phyloP scores from a whole-genome alignment of 2,329 filamentous ascomycete genomes.

The Mariannaea elegans region DNA sequence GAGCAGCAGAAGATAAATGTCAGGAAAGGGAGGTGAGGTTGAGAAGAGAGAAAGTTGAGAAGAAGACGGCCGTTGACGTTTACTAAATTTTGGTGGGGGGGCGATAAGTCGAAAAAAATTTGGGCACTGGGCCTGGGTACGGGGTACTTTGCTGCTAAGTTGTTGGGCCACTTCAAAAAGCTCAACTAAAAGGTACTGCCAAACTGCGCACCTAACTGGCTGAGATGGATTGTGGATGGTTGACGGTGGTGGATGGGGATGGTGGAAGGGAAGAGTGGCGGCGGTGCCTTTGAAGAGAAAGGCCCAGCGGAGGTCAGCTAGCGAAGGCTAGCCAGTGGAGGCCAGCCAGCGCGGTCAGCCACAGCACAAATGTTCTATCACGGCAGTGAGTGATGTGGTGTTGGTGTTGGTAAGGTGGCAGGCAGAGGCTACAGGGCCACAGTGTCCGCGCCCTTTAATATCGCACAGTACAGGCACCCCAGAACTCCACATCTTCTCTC shows the following conservation, averaged over 20 bases:
- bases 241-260: constrained; percentile 22
- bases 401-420: not conserved
- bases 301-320: constrained; percentile 1
- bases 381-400: not conserved
- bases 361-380: not conserved
- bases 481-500: constrained; percentile 4
- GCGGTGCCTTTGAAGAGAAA: constrained; percentile 2
- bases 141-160: constrained; percentile 35
- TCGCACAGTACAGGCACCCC: constrained; percentile 7
- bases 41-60: constrained; percentile 47
- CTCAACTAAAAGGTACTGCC: constrained; percentile 31
- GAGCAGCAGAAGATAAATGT: constrained; percentile 42
- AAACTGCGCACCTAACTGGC: constrained; percentile 4
- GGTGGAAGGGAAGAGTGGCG: constrained; percentile 13
- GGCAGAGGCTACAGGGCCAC: constrained; percentile 6
- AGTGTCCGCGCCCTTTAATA: not conserved
- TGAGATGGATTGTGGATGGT: not conserved
- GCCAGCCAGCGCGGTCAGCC: not conserved
- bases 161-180: constrained; percentile 44
- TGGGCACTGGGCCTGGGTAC: constrained; percentile 42
- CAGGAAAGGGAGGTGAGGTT: constrained; percentile 40
- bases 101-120: constrained; percentile 48
- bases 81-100: constrained; percentile 53
- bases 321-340: not conserved
- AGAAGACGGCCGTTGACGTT: constrained; percentile 46